Percentiles rank a stretch among this genome's conserved stretches.
phyloP scores from a whole-genome alignment of 495 filamentous ascomycete genomes.

The Penicillium angulare region DNA sequence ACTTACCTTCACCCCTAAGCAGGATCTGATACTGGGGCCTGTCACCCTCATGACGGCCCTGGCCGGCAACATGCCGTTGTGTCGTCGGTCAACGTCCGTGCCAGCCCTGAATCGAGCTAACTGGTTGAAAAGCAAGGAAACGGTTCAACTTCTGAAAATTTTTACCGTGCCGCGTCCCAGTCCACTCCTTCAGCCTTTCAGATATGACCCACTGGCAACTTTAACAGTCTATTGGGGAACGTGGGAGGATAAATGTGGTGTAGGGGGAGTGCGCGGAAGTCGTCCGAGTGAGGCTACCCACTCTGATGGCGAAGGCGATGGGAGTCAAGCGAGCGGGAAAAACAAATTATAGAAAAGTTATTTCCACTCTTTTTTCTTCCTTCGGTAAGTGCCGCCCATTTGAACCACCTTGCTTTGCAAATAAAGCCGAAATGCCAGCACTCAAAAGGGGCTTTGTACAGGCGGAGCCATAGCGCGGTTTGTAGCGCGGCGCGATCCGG shows the following conservation, averaged over 20 bases:
- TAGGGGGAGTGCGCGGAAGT: constrained; percentile 17
- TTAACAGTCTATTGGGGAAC: background rate
- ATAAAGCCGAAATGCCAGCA: no score
- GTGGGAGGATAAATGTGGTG: background rate
- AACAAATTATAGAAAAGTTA: background rate
- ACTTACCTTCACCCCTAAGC: constrained; percentile 21
- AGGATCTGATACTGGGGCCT: constrained; percentile 12
- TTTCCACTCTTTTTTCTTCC: no score
- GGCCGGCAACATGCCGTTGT: constrained; percentile 16
- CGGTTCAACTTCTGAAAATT: constrained; percentile 2
- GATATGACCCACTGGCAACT: constrained; percentile 1
- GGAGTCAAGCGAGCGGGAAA: constrained; percentile 1
- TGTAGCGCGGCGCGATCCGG: no score
- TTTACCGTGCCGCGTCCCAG: constrained; percentile 10
- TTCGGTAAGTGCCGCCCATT: no score
- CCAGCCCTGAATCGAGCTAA: background rate
- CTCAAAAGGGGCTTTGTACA: no score
- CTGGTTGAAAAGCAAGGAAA: constrained; percentile 13
- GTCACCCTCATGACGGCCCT: constrained; percentile 10
- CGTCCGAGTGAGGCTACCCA: constrained; percentile 13
- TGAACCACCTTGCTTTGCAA: no score
- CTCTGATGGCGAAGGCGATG: background rate
- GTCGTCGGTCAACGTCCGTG: constrained; percentile 21
- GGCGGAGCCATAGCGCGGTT: no score
- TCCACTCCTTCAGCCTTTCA: background rate